phyloP scores from a whole-genome alignment of 2,329 filamentous ascomycete genomes.

The Aspergillus sp. region DNA sequence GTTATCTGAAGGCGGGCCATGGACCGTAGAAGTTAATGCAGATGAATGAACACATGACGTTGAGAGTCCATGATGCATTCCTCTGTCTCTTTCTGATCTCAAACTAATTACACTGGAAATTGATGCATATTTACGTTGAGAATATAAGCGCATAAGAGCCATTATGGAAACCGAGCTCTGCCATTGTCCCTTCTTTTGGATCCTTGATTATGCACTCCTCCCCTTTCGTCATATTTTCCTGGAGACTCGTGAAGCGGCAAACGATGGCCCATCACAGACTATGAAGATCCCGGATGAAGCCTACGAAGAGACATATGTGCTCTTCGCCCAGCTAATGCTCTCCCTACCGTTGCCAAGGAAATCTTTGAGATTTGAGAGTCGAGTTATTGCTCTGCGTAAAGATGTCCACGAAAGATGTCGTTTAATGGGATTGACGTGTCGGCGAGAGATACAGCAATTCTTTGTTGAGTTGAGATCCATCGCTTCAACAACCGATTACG shows the following conservation, averaged over 20 bases:
- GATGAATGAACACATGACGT: neutral
- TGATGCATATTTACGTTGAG: neutral
- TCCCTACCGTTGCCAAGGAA: too few relatives aligned
- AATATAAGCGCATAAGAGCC: neutral
- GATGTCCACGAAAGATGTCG: neutral
- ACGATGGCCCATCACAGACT: neutral
- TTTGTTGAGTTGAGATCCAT: neutral
- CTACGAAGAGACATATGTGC: neutral
- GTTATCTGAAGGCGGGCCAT: neutral
- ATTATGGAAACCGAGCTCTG: neutral
- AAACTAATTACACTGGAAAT: neutral
- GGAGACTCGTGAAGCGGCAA: neutral
- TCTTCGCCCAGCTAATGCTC: neutral
- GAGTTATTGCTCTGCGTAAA: neutral
- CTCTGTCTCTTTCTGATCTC: neutral
- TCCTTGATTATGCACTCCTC: neutral
- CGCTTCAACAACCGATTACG: too few relatives aligned
- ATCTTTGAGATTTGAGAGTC: neutral
- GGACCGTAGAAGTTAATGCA: neutral
- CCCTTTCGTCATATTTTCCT: neutral
- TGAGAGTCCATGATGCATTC: neutral
- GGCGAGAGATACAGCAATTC: neutral
- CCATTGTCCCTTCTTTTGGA: neutral
- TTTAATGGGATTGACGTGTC: too few relatives aligned
- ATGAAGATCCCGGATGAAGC: neutral